Evolutionary conservation across 169 alveolate genomes (phyloP), one percentile per base, ranked within the genome.

Genomic region (Cryptosporidium ryanae): DNA sequence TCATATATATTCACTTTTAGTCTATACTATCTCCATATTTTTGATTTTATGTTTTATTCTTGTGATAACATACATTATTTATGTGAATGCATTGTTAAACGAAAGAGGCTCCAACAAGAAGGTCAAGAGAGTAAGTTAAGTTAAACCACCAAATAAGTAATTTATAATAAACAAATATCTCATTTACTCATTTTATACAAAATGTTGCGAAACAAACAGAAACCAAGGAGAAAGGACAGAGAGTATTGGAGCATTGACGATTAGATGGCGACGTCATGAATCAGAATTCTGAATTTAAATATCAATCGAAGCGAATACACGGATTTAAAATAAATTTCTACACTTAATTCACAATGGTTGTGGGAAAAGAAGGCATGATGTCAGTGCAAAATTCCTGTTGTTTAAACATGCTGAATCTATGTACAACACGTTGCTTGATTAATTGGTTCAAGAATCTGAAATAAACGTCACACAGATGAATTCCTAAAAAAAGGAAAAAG

Each of bases 181-280:
- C n/a, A n/a, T n/a, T n/a, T n/a, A n/a, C n/a, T 6, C 46, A 38
- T 38, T 38, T 10, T 6, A 4, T 32, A 2, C 13, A 21, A 34
- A 25, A 71, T 27, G 12, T 38, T 31, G 17, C 54, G 1, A 44
- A 13, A 29, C 25, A 2, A 4, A 55, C 27, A 76, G 87, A 76
- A 76, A 43, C 87, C 87, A 61, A 76, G 87, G 59, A 76, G 87
- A 57, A 76, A 76, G 25, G 87, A 76, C 32, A 76, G 64, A 61
- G 48, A 76, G 17, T 76, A 76, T 25, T 76, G 87, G 87, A 76
- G 87, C 50, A 76, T 76, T 25, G 87, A 76, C 13, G 87, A 61
- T 6, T 76, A 76, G 29, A 50, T 2, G 15, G 5, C 10, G 46
- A 23, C 7, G n/a, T n/a, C n/a, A n/a, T n/a, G n/a, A n/a, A n/a